phyloP scores from a whole-genome alignment of 495 filamentous ascomycete species.

The Trichoderma orchidacearum region DNA sequence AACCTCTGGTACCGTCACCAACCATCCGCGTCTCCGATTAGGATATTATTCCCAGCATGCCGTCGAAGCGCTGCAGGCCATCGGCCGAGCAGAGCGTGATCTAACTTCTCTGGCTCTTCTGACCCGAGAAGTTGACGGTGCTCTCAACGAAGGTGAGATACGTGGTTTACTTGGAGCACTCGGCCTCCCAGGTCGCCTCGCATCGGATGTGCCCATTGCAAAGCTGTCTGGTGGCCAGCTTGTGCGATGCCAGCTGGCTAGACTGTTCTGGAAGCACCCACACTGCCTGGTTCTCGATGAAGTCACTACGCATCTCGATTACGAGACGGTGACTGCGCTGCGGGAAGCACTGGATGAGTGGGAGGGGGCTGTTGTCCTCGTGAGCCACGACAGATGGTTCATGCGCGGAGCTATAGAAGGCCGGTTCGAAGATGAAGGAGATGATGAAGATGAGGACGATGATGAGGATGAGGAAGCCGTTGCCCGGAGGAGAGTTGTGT shows the following conservation, averaged over 20 bases:
- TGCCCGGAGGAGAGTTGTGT: conserved; percentile 40
- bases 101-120: conserved; percentile 52
- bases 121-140: conserved; percentile 23
- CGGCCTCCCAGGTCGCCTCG: conserved; percentile 50
- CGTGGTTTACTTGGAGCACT: conserved; percentile 48
- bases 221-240: conserved; percentile 66
- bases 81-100: conserved; percentile 23
- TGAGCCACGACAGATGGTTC: conserved; percentile 70
- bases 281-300: conserved; percentile 72
- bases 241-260: conserved; percentile 60
- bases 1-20: conserved; percentile 40
- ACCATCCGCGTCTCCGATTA: conserved; percentile 50
- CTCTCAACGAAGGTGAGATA: conserved; percentile 46
- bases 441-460: conserved; percentile 31
- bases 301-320: conserved; percentile 75
- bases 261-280: conserved; percentile 50
- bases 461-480: conserved; percentile 25
- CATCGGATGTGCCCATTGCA: conserved; percentile 53
- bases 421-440: conserved; percentile 35
- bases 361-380: conserved; percentile 56
- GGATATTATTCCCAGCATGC: conserved; percentile 71
- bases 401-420: conserved; percentile 57
- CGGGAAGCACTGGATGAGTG: conserved; percentile 48
- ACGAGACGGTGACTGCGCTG: conserved; percentile 58
- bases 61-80: conserved; percentile 48